A percentile compares a stretch with the other conserved stretches of the same genome.
Conservation (phyloP, 768 basidiomycete genomes). For the Pholiota conissans region DNA sequence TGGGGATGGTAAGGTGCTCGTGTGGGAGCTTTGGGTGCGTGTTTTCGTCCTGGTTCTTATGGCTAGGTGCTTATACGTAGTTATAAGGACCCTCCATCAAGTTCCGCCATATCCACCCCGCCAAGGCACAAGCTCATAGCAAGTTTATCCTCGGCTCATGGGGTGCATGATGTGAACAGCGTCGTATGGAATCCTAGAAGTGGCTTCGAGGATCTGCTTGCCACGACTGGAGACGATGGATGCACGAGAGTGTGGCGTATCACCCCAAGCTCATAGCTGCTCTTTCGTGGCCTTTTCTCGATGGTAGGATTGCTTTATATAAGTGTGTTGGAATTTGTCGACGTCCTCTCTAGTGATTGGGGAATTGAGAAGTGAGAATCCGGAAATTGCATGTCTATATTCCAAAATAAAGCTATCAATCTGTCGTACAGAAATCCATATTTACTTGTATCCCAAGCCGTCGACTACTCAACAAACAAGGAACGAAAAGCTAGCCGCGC, state of each 20-base stretch:
- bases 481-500: too few relatives aligned
- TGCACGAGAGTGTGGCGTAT: slow-evolving; percentile 74
- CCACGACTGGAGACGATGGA: slow-evolving; percentile 88
- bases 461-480: too few relatives aligned
- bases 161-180: slow-evolving; percentile 81
- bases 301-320: too few relatives aligned
- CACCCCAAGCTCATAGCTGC: slow-evolving; percentile 1
- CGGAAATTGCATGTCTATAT: too few relatives aligned
- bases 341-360: too few relatives aligned
- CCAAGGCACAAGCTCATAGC: slow-evolving; percentile 51
- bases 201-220: slow-evolving; percentile 66
- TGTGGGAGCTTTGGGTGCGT: slow-evolving; percentile 76
- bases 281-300: too few relatives aligned
- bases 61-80: neutral
- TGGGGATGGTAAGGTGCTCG: slow-evolving; percentile 78
- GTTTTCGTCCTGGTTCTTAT: slow-evolving; percentile 3
- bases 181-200: slow-evolving; percentile 79
- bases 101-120: slow-evolving; percentile 11
- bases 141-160: slow-evolving; percentile 66
- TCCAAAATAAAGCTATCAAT: too few relatives aligned
- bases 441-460: too few relatives aligned
- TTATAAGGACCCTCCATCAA: slow-evolving; percentile 26
- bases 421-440: too few relatives aligned
- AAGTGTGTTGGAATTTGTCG: too few relatives aligned
- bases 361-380: too few relatives aligned